Evolutionary conservation across 2,329 filamentous ascomycete species (phyloP).

Genomic region (Tothia fuscella): DNA sequence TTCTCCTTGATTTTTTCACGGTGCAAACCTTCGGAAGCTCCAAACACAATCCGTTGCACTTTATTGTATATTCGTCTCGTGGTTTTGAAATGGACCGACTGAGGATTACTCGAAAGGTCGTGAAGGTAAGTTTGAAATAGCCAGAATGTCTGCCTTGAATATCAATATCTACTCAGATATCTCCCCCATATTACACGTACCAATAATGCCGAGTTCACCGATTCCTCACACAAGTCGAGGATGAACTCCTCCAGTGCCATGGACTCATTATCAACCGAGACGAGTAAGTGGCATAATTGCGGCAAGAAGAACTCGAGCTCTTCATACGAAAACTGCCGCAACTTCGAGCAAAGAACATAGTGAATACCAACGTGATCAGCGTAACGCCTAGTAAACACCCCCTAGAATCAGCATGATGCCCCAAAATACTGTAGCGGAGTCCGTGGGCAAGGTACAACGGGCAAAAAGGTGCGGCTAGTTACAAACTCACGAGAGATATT

Average conservation of each 20-base stretch:
- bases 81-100: slow-evolving; percentile 67
- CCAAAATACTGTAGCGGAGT: neutral
- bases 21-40: slow-evolving; percentile 54
- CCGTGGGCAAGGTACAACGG: slow-evolving; percentile 10
- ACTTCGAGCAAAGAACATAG: slow-evolving; percentile 78
- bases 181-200: slow-evolving; percentile 38
- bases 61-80: slow-evolving; percentile 79
- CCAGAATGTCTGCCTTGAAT: slow-evolving; percentile 61
- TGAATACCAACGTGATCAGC: slow-evolving; percentile 83
- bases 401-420: no score
- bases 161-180: neutral
- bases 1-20: slow-evolving; percentile 74
- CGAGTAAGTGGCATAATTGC: slow-evolving; percentile 71
- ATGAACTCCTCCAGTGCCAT: slow-evolving; percentile 86
- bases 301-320: slow-evolving; percentile 89
- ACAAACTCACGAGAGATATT: slow-evolving; percentile 76
- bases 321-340: slow-evolving; percentile 79
- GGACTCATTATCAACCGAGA: slow-evolving; percentile 81
- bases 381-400: slow-evolving; percentile 78
- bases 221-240: slow-evolving; percentile 75
- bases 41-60: slow-evolving; percentile 79
- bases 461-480: slow-evolving; percentile 14
- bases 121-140: slow-evolving; percentile 79
- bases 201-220: slow-evolving; percentile 70
- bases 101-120: slow-evolving; percentile 64